A percentile compares a stretch with the other conserved stretches of the same genome.
phyloP scores from a whole-genome alignment of 495 filamentous ascomycete species.

The Friedmanniomyces simplex region DNA sequence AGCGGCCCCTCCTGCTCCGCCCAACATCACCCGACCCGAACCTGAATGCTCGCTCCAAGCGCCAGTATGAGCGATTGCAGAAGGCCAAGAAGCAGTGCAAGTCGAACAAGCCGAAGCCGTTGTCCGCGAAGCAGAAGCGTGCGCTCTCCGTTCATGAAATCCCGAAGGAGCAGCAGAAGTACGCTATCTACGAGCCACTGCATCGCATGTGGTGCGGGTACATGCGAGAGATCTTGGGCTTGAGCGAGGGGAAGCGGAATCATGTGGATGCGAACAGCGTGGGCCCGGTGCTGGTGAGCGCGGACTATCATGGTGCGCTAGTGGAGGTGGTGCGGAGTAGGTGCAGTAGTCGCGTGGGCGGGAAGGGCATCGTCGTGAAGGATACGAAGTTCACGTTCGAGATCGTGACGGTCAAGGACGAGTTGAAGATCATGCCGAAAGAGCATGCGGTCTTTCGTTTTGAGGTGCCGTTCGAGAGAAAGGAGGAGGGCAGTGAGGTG shows the following conservation, averaged over 20 bases:
- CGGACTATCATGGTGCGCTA: constrained; percentile 83
- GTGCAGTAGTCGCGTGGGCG: constrained; percentile 71
- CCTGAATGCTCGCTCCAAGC: constrained; percentile 47
- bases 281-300: constrained; percentile 61
- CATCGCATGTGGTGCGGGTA: constrained; percentile 74
- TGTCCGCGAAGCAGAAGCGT: constrained; percentile 75
- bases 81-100: constrained; percentile 48
- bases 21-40: constrained; percentile 53
- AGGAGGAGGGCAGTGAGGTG: constrained; percentile 14
- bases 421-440: constrained; percentile 64
- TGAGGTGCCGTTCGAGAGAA: constrained; percentile 38
- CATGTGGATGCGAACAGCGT: constrained; percentile 40
- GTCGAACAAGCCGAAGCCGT: constrained; percentile 51
- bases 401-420: constrained; percentile 55
- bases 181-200: constrained; percentile 64
- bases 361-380: constrained; percentile 75
- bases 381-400: constrained; percentile 83
- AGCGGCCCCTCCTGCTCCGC: constrained; percentile 69
- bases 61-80: constrained; percentile 42
- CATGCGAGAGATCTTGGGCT: constrained; percentile 61
- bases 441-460: constrained; percentile 80
- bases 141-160: constrained; percentile 61
- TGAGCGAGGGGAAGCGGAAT: constrained; percentile 35
- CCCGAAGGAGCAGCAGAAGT: constrained; percentile 55
- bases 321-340: constrained; percentile 72